Evolutionary conservation across 176 grass and related monocot species (phyloP).

Genomic region (Avena eriantha): DNA sequence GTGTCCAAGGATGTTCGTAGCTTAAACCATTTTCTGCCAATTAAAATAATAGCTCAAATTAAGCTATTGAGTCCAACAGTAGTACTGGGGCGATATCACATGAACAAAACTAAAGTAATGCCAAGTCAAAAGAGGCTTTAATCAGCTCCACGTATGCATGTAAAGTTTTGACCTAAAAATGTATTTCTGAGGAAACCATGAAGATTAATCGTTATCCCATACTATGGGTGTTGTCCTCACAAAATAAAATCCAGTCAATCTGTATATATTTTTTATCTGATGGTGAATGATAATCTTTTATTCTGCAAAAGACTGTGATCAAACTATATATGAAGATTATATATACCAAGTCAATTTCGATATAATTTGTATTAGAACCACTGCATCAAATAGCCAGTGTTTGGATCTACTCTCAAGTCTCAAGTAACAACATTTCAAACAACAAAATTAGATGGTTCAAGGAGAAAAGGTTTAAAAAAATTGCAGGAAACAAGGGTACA

Average conservation of each 20-base stretch:
- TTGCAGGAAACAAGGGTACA: not conserved
- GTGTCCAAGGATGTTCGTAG: not conserved
- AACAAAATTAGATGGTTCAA: not conserved
- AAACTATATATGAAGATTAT: conserved; percentile 1
- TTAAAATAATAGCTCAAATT: conserved; percentile 21
- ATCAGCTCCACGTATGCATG: conserved; percentile 41
- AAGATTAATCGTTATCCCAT: conserved; percentile 33
- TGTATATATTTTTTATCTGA: not conserved
- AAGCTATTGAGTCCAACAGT: conserved; percentile 11
- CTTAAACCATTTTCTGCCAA: conserved; percentile 15
- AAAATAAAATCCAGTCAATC: not conserved
- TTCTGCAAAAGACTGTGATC: not conserved
- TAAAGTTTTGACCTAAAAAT: conserved; percentile 37
- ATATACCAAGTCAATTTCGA: not conserved
- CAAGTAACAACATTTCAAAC: not conserved
- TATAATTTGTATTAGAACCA: not conserved
- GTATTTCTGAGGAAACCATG: conserved; percentile 37
- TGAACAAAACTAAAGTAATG: conserved; percentile 39
- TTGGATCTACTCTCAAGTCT: not conserved
- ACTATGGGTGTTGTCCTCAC: not conserved
- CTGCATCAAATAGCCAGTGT: not conserved
- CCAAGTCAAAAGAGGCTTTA: conserved; percentile 47
- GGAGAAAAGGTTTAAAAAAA: not conserved
- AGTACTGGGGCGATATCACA: conserved; percentile 49
- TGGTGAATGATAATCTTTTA: not conserved